phyloP scores from a whole-genome alignment of 768 basidiomycete species.

The Trametopsis cervina region DNA sequence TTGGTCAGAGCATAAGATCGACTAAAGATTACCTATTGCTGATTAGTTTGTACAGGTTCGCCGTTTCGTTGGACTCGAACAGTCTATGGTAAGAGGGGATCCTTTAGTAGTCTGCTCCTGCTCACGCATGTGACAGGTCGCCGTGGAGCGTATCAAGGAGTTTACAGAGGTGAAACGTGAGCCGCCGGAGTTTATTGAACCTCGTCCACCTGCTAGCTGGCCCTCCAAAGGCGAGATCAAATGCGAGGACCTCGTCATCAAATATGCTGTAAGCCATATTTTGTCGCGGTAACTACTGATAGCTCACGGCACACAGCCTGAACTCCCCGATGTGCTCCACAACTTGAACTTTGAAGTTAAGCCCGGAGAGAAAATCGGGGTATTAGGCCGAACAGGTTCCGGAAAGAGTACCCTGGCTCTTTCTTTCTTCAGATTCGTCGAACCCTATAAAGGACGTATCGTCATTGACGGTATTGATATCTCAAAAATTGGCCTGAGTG shows the following conservation, averaged over 20 bases:
- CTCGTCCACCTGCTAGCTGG: constrained; percentile 77
- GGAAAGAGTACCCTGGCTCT: constrained; percentile 81
- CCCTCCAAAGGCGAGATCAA: constrained; percentile 62
- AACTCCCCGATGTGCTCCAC: constrained; percentile 82
- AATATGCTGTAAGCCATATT: constrained; percentile 57
- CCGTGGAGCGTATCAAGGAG: constrained; percentile 86
- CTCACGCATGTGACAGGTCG: constrained; percentile 41
- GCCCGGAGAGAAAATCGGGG: constrained; percentile 77
- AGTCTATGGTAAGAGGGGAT: constrained; percentile 66
- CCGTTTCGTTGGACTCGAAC: constrained; percentile 82
- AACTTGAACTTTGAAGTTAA: constrained; percentile 64
- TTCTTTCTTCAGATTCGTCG: constrained; percentile 88
- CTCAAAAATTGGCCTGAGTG: constrained; percentile 70
- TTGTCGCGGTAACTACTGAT: constrained; percentile 11
- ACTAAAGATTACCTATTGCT: neutral
- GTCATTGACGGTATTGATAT: constrained; percentile 76
- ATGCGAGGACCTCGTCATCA: constrained; percentile 69
- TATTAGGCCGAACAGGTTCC: constrained; percentile 57
- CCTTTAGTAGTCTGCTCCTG: neutral
- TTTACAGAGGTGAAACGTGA: constrained; percentile 77
- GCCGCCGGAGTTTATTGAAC: constrained; percentile 79
- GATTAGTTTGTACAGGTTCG: constrained; percentile 37
- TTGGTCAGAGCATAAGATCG: constrained; percentile 33
- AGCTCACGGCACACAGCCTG: constrained; percentile 45
- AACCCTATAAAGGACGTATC: constrained; percentile 71